Evolutionary conservation across 208 protist species (phyloP).

Genomic region (Trypanosoma congolense): DNA sequence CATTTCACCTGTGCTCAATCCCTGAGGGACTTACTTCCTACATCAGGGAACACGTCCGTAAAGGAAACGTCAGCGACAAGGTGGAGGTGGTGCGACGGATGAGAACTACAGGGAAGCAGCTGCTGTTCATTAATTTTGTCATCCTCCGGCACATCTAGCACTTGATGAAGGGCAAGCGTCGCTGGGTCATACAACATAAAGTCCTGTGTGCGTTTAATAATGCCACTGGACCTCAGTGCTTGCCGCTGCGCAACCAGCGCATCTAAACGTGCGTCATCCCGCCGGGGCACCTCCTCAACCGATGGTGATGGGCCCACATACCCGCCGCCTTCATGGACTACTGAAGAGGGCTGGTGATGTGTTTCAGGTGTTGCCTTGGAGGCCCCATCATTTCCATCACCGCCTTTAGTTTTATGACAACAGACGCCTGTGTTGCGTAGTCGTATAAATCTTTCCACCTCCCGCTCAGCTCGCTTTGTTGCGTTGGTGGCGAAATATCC

Average conservation of each 20-base stretch:
- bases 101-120: slow-evolving; percentile 56
- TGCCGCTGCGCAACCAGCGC: slow-evolving; percentile 34
- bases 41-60: slow-evolving; percentile 64
- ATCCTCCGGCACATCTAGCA: slow-evolving; percentile 74
- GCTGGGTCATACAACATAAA: slow-evolving; percentile 82
- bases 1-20: slow-evolving; percentile 15
- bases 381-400: neutral
- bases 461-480: slow-evolving; percentile 31
- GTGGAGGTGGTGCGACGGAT: slow-evolving; percentile 79
- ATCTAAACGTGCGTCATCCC: slow-evolving; percentile 11
- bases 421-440: slow-evolving; percentile 27
- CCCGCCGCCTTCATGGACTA: too few relatives aligned
- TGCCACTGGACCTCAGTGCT: slow-evolving; percentile 26
- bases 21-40: slow-evolving; percentile 40
- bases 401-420: slow-evolving; percentile 12
- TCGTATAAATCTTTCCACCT: slow-evolving; percentile 31
- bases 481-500: slow-evolving; percentile 30
- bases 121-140: slow-evolving; percentile 41
- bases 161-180: slow-evolving; percentile 66
- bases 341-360: too few relatives aligned
- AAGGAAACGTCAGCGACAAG: slow-evolving; percentile 81
- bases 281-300: neutral
- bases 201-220: slow-evolving; percentile 67
- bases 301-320: too few relatives aligned
- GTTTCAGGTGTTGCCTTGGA: neutral